Conservation (phyloP, 1,284 basidiomycete genomes). For the Sporisorium exsertum region DNA sequence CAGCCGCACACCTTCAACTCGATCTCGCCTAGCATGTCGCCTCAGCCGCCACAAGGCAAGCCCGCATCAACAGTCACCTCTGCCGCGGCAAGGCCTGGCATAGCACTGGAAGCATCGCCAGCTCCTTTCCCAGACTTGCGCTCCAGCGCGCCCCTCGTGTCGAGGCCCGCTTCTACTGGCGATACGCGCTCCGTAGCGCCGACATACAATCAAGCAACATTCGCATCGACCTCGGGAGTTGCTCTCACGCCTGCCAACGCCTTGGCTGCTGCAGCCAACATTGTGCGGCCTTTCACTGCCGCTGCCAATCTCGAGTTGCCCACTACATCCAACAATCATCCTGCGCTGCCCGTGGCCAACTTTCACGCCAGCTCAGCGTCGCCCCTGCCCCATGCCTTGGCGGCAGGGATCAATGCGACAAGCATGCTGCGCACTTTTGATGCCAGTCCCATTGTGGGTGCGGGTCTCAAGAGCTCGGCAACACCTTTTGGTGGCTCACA, state of each 20-base stretch:
- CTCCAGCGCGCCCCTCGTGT: conserved; percentile 3
- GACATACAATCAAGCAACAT: conserved; percentile 14
- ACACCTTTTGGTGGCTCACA: conserved; percentile 17
- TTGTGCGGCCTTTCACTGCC: conserved; percentile 34
- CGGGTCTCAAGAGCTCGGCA: conserved; percentile 16
- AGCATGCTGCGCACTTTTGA: conserved; percentile 3
- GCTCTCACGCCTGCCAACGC: background rate
- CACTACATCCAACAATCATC: conserved; percentile 7
- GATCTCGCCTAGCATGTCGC: conserved; percentile 13
- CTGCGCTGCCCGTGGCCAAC: conserved; percentile 10
- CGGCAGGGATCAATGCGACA: background rate
- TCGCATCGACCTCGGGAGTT: conserved; percentile 9
- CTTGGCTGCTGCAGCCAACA: conserved; percentile 13
- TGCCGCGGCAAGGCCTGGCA: background rate
- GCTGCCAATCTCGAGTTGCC: conserved; percentile 22
- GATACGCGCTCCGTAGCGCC: conserved; percentile 8
- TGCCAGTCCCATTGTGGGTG: background rate
- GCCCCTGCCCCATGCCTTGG: conserved; percentile 5
- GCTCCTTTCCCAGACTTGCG: background rate
- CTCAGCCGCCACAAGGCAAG: conserved; percentile 20
- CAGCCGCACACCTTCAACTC: conserved; percentile 8
- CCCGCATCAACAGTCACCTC: background rate
- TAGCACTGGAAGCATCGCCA: background rate
- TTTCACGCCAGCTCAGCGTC: conserved; percentile 29
- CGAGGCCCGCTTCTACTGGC: conserved; percentile 37